These are phyloP conservation scores for Pestalotiopsis sp. DNA, from an alignment of 2,329 filamentous ascomycete species.

Conservation along the genomic window DNA sequence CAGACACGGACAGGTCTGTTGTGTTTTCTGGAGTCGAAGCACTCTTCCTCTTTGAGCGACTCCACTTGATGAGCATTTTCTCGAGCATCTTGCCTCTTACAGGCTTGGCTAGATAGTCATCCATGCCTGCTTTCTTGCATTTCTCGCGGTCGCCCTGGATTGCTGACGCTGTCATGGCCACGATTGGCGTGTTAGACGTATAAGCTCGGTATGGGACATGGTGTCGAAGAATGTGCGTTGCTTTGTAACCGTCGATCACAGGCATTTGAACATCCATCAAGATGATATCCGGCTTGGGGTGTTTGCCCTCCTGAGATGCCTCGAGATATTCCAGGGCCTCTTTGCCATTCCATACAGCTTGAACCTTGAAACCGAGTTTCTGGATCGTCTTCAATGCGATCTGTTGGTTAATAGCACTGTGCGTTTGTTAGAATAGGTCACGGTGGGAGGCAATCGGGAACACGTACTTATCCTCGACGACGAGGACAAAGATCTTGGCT, in stretches of 20 bases:
- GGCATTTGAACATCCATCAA: slow-evolving; percentile 80
- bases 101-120: slow-evolving; percentile 75
- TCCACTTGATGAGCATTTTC: slow-evolving; percentile 73
- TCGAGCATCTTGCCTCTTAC: slow-evolving; percentile 71
- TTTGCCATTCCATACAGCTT: slow-evolving; percentile 76
- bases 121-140: slow-evolving; percentile 74
- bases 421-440: slow-evolving; percentile 16
- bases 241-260: slow-evolving; percentile 76
- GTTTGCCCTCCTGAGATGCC: slow-evolving; percentile 50
- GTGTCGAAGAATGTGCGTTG: slow-evolving; percentile 73
- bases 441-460: neutral
- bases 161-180: slow-evolving; percentile 81
- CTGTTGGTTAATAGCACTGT: slow-evolving; percentile 69
- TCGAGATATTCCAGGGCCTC: slow-evolving; percentile 76
- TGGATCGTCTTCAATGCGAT: slow-evolving; percentile 76
- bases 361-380: slow-evolving; percentile 72
- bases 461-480: slow-evolving; percentile 80
- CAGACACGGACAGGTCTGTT: slow-evolving; percentile 36
- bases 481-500: slow-evolving; percentile 67
- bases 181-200: slow-evolving; percentile 68
- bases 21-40: slow-evolving; percentile 22
- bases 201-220: slow-evolving; percentile 65
- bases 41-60: slow-evolving; percentile 34
- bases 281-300: slow-evolving; percentile 70
- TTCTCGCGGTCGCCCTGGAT: slow-evolving; percentile 79